phyloP scores from a whole-genome alignment of 495 filamentous ascomycete species.

The Penicillium paxilli region DNA sequence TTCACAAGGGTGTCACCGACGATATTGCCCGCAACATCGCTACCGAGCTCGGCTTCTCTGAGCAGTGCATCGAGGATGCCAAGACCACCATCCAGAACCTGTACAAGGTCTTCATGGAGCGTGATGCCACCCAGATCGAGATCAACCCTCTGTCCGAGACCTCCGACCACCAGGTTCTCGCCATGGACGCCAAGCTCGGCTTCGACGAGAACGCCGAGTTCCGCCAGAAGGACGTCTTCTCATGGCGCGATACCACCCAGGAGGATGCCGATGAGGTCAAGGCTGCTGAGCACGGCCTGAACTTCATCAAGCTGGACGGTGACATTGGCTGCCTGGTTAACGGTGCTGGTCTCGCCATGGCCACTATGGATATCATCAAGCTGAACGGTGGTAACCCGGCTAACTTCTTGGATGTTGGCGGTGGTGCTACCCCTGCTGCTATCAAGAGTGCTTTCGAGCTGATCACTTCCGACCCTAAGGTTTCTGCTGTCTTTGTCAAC shows the following conservation, averaged over 20 bases:
- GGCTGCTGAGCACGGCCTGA: constrained; percentile 86
- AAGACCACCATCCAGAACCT: constrained; percentile 96
- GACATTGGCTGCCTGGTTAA: constrained; percentile 99
- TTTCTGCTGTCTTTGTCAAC: constrained; percentile 98
- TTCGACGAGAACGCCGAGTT: constrained; percentile 99
- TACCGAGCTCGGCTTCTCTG: constrained; percentile 90
- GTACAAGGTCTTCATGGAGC: constrained; percentile 97
- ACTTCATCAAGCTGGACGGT: constrained; percentile 99
- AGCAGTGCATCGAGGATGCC: constrained; percentile 93
- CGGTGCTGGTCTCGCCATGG: constrained; percentile 98
- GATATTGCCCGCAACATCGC: constrained; percentile 90
- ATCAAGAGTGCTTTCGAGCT: constrained; percentile 98
- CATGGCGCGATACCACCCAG: constrained; percentile 89
- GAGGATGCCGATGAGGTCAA: constrained; percentile 97
- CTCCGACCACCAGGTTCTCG: constrained; percentile 92
- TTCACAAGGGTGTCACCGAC: constrained; percentile 92
- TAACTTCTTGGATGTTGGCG: constrained; percentile 98
- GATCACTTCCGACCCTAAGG: constrained; percentile 97
- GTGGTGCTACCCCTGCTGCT: constrained; percentile 92
- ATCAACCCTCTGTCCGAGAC: constrained; percentile 99
- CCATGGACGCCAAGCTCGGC: constrained; percentile 97
- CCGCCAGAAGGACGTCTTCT: constrained; percentile 94
- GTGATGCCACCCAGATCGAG: constrained; percentile 97
- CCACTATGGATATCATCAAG: constrained; percentile 99
- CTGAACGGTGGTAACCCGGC: constrained; percentile 94